A percentile compares a stretch with the other conserved stretches of the same genome.
phyloP scores from a whole-genome alignment of 805 yeast species.

The Sugiyamaella valdiviana region DNA sequence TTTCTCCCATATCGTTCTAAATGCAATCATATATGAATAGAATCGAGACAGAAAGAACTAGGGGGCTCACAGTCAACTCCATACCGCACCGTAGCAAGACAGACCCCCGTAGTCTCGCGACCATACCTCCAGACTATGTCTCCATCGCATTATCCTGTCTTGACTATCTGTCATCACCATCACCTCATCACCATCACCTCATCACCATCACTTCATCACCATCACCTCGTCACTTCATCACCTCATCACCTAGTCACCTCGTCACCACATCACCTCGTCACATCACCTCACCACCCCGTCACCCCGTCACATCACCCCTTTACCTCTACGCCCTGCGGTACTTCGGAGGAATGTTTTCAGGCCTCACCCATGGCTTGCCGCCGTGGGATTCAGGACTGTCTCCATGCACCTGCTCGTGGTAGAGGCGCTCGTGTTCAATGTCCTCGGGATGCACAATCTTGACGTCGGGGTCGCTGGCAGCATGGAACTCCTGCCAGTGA shows the following conservation, averaged over 20 bases:
- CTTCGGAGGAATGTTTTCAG: slow-evolving; percentile 21
- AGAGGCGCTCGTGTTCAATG: slow-evolving; percentile 76
- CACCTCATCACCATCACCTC: too few relatives aligned
- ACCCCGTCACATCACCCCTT: neutral
- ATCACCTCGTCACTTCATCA: too few relatives aligned
- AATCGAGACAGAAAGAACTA: too few relatives aligned
- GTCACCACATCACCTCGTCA: neutral
- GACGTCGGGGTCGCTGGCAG: slow-evolving; percentile 75
- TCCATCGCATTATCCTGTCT: too few relatives aligned
- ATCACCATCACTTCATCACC: too few relatives aligned
- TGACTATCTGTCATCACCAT: too few relatives aligned
- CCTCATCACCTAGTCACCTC: neutral
- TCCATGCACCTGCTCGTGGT: slow-evolving; percentile 80
- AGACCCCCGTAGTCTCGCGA: too few relatives aligned
- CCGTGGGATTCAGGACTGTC: slow-evolving; percentile 32
- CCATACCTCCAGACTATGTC: too few relatives aligned
- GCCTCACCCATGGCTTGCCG: slow-evolving; percentile 12
- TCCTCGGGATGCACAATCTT: slow-evolving; percentile 79
- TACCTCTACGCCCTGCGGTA: slow-evolving; percentile 4
- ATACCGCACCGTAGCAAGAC: too few relatives aligned
- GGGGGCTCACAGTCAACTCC: too few relatives aligned
- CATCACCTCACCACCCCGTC: neutral
- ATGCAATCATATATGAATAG: too few relatives aligned
- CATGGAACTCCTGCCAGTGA: slow-evolving; percentile 70
- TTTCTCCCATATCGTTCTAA: too few relatives aligned